Conservation (phyloP, 371 early-diverging fungal genomes). For the Mortierella sp. region DNA sequence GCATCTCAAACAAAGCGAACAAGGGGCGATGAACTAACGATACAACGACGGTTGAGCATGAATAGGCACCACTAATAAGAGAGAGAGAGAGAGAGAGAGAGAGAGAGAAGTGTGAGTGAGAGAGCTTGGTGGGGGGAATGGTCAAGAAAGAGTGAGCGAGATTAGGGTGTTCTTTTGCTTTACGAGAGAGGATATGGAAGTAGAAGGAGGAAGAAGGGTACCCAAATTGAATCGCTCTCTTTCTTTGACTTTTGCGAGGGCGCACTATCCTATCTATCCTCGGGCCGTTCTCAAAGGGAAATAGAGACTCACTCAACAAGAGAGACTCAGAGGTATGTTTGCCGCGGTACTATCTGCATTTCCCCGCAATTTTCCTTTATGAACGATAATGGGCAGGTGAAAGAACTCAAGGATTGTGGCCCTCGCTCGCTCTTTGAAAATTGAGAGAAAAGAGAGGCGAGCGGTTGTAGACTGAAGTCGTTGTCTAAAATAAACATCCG, state of each 20-base stretch:
- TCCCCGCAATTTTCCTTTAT: slow-evolving; percentile 58
- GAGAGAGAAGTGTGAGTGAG: no score
- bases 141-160: neutral
- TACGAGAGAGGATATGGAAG: neutral
- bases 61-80: neutral
- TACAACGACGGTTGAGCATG: neutral
- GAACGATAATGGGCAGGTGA: slow-evolving; percentile 6
- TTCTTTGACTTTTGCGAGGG: neutral
- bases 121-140: neutral
- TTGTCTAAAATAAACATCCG: slow-evolving; percentile 14
- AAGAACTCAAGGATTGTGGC: neutral
- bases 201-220: neutral
- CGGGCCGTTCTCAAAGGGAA: neutral
- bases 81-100: neutral
- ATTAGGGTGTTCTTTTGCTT: neutral
- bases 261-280: neutral
- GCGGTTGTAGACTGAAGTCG: neutral
- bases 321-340: neutral
- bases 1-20: no score
- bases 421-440: slow-evolving; percentile 16
- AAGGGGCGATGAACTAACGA: neutral
- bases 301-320: neutral
- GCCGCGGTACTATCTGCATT: neutral
- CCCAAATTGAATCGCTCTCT: neutral
- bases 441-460: neutral